Conservation (phyloP, 331 rosid species). For the Pyracantha coccinea region DNA sequence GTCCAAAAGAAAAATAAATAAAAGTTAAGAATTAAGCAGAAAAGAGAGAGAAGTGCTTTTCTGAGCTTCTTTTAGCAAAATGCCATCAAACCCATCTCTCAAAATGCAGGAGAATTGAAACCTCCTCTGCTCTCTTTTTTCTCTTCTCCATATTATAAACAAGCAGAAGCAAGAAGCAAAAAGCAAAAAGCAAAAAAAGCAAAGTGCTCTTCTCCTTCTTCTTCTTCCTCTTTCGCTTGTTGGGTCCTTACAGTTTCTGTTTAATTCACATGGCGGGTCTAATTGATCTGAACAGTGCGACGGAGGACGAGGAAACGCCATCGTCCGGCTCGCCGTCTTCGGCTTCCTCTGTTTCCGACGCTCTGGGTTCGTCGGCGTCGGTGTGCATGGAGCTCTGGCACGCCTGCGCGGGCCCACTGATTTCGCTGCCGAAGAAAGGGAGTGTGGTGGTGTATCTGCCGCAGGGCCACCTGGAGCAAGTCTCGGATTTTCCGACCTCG, state of each 20-base stretch:
- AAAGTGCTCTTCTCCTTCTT: slow-evolving; percentile 2
- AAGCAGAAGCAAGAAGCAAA: not conserved
- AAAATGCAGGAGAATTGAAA: slow-evolving; percentile 60
- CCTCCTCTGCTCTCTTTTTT: slow-evolving; percentile 16
- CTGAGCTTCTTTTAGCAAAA: slow-evolving; percentile 51
- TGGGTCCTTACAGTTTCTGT: slow-evolving; percentile 9
- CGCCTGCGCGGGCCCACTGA: slow-evolving; percentile 96
- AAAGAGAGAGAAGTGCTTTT: slow-evolving; percentile 36
- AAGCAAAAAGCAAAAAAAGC: not conserved
- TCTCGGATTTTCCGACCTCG: slow-evolving; percentile 59
- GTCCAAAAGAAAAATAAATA: slow-evolving; percentile 26
- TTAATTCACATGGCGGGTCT: slow-evolving; percentile 48
- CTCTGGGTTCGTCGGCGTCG: slow-evolving; percentile 26
- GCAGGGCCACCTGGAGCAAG: slow-evolving; percentile 83
- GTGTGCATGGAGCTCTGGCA: slow-evolving; percentile 98
- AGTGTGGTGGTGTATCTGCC: slow-evolving; percentile 79
- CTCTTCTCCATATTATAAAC: slow-evolving; percentile 4
- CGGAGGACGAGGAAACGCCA: slow-evolving; percentile 78
- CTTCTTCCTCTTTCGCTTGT: not conserved
- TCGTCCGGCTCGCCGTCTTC: slow-evolving; percentile 32
- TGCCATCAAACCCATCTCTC: slow-evolving; percentile 42
- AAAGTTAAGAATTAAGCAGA: not conserved
- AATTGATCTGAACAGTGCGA: slow-evolving; percentile 89
- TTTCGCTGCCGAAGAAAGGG: slow-evolving; percentile 86
- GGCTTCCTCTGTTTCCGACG: slow-evolving; percentile 4